Evolutionary conservation across 176 grass and related monocot genomes (phyloP).

Genomic region (Cenchrus purpureus): DNA sequence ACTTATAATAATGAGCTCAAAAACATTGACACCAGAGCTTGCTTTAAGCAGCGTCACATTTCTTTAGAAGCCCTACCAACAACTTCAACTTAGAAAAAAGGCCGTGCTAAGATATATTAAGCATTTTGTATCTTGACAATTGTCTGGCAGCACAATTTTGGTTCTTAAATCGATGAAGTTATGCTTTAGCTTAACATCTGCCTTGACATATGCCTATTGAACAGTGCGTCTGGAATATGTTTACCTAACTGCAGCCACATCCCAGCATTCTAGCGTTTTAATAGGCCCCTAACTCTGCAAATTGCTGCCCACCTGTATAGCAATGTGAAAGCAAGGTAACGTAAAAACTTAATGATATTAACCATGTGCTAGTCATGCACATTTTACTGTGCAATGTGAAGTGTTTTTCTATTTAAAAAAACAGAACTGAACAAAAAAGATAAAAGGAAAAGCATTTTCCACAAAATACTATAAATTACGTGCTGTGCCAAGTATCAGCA

Average conservation of each 20-base stretch:
- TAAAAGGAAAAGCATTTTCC: not conserved
- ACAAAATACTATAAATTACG: not conserved
- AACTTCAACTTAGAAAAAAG: constrained; percentile 11
- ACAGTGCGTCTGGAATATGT: not conserved
- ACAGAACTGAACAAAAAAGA: not conserved
- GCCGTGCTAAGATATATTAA: constrained; percentile 20
- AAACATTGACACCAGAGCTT: constrained; percentile 52
- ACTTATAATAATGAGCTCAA: constrained; percentile 15
- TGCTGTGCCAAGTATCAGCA: not conserved
- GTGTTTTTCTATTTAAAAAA: not conserved
- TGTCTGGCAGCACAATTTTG: not conserved
- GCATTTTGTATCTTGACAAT: not conserved
- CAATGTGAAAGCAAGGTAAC: constrained; percentile 3
- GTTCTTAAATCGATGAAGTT: constrained; percentile 6
- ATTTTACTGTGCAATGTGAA: not conserved
- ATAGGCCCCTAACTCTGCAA: constrained; percentile 6
- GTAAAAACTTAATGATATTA: constrained; percentile 23
- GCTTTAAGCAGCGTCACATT: constrained; percentile 42
- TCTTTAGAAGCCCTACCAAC: constrained; percentile 42
- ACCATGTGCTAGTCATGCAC: not conserved
- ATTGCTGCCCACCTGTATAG: constrained; percentile 26
- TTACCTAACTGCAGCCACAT: constrained; percentile 21
- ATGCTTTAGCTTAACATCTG: not conserved
- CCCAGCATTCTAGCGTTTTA: constrained; percentile 11
- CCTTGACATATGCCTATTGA: not conserved